Base-by-base conservation (phyloP, 495 filamentous ascomycete genomes). In the Xylaria grammica region DNA sequence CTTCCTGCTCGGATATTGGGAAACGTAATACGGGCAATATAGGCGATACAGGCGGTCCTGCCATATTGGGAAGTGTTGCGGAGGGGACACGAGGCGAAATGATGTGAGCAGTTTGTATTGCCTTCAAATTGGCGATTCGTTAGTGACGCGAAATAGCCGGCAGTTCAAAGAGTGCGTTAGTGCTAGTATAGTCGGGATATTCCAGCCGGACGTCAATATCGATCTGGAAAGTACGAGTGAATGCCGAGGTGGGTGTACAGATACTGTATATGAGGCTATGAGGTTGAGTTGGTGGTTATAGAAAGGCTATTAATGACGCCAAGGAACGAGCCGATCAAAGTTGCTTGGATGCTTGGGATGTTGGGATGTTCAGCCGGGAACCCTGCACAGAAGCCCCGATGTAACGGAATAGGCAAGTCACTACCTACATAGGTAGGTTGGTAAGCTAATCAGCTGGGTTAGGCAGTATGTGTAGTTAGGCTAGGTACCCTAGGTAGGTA, bases 21-120 rank as follows among this genome's bases (percentile, higher is more conserved):
- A 72, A 72, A 45, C 72, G 61, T 22, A 70, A 66, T 50, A 74
- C 48, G 0, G 65, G 57, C 6, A 70, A 66, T 50, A 74, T 44
- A 0, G 65, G 57, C 6, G 15, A 67, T 46, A 74, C 42, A 1
- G 65, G 57, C 15, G 30, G 5, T 55, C 67, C 63, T 65, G 62
- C 55, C 72, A 74, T 74, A 13, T 53, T 55, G 24, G 45, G 22
- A 34, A 24, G 0, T 24, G 30, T 2, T 4, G 34, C 17, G 1
- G 52, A 26, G 5, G 48, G 20, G 22, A 56, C 11, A 42, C 40
- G 34, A 26, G 11, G 19, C 26, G 29, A 20, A 34, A 8, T n/a
- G 36, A 44, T 22, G 34, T 15, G 20, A 22, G 29, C 19, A 11
- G 40, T 4, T 48, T 49, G 19, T 6, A 11, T 19, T 55, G 40